Evolutionary conservation across 345 rosid species (phyloP).

Genomic region (Populus tremula): DNA sequence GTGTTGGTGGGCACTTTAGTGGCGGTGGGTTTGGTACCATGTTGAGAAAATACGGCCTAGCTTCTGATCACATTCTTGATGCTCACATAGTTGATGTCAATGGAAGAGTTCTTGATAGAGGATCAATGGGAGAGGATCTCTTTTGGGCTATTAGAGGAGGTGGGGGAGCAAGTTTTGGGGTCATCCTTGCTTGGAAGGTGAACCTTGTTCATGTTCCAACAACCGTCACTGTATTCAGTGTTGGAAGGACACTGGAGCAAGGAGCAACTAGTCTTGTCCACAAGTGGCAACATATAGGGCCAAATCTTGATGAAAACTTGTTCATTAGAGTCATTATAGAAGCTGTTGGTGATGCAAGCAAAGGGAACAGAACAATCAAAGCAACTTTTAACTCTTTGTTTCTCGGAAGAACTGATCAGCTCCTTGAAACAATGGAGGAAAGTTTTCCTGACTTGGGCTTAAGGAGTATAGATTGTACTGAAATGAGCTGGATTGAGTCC

Average conservation of each 20-base stretch:
- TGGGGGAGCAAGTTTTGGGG: conserved; percentile 28
- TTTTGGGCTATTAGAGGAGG: conserved; percentile 31
- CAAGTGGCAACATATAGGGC: conserved; percentile 14
- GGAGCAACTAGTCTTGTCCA: conserved; percentile 19
- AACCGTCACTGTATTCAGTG: conserved; percentile 10
- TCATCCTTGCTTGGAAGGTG: conserved; percentile 18
- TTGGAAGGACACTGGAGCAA: neutral
- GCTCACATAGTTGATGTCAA: conserved; percentile 21
- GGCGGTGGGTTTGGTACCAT: conserved; percentile 25
- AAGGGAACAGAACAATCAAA: neutral
- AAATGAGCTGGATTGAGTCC: conserved; percentile 29
- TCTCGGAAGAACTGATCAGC: conserved; percentile 8
- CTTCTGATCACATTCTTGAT: conserved; percentile 21
- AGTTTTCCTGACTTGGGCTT: conserved; percentile 21
- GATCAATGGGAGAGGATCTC: conserved; percentile 21
- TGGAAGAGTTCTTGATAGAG: conserved; percentile 17
- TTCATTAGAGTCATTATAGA: conserved; percentile 18
- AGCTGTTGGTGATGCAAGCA: neutral
- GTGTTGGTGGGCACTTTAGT: conserved; percentile 22
- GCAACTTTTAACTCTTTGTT: conserved; percentile 13
- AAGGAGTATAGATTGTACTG: conserved; percentile 7
- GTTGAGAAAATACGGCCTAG: conserved; percentile 22
- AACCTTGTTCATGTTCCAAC: conserved; percentile 17
- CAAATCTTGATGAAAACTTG: conserved; percentile 12
- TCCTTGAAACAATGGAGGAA: neutral